These are phyloP conservation scores for Ophiostoma populinum DNA, from an alignment of 2,329 filamentous ascomycete genomes.

Conservation along the genomic window DNA sequence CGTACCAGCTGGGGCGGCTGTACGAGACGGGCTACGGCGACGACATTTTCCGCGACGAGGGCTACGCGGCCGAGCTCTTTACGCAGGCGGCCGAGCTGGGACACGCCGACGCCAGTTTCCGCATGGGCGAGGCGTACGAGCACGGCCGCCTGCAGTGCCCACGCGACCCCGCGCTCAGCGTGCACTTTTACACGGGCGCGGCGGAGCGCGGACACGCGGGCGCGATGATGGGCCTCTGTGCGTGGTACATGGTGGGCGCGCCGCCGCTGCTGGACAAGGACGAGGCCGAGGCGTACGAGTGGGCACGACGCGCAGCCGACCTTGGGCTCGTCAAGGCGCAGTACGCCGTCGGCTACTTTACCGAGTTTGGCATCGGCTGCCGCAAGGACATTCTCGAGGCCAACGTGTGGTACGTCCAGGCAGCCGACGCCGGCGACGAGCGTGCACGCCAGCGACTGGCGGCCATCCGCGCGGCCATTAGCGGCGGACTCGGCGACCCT, in stretches of 20 bases:
- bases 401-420: slow-evolving; percentile 96
- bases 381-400: slow-evolving; percentile 87
- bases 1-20: slow-evolving; percentile 74
- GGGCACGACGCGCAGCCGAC: slow-evolving; percentile 76
- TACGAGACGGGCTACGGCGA: slow-evolving; percentile 91
- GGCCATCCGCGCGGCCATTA: slow-evolving; percentile 71
- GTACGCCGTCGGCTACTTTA: slow-evolving; percentile 93
- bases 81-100: slow-evolving; percentile 88
- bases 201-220: slow-evolving; percentile 68
- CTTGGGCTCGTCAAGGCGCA: slow-evolving; percentile 59
- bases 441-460: slow-evolving; percentile 73
- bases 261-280: slow-evolving; percentile 86
- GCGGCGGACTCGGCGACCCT: slow-evolving; percentile 22
- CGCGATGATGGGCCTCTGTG: slow-evolving; percentile 96
- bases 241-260: slow-evolving; percentile 95
- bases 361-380: slow-evolving; percentile 95
- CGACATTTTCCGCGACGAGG: slow-evolving; percentile 80
- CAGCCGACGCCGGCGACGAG: slow-evolving; percentile 81
- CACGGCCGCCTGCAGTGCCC: slow-evolving; percentile 79
- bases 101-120: slow-evolving; percentile 68
- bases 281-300: slow-evolving; percentile 90
- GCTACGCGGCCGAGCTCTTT: slow-evolving; percentile 83
- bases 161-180: slow-evolving; percentile 76
- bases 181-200: slow-evolving; percentile 93
- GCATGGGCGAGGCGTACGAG: slow-evolving; percentile 93